Conservation (phyloP, 345 rosid genomes). For the Cardiospermum halicacabum region DNA sequence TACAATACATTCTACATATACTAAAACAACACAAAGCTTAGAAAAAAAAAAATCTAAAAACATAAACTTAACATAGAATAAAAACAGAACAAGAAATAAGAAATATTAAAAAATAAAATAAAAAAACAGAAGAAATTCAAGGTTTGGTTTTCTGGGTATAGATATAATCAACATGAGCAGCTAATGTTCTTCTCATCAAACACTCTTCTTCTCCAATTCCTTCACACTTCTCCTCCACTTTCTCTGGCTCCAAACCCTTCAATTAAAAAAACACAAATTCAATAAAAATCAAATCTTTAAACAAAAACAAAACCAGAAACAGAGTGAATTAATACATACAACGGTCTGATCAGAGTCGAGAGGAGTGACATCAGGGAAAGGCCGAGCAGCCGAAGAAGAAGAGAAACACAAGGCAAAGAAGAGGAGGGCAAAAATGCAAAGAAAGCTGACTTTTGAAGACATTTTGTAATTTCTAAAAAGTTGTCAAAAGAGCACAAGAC, state of each 20-base stretch:
- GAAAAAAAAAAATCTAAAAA: background rate
- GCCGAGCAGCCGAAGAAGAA: slow-evolving; percentile 19
- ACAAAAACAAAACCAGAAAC: too few relatives aligned
- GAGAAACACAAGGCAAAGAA: slow-evolving; percentile 13
- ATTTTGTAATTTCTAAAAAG: slow-evolving; percentile 13
- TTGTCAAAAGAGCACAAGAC: background rate
- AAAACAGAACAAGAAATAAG: background rate
- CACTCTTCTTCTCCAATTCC: slow-evolving; percentile 33
- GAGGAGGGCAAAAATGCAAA: slow-evolving; percentile 13
- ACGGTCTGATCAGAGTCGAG: background rate
- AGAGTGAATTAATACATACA: slow-evolving; percentile 12
- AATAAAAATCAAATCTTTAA: background rate
- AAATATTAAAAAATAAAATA: background rate
- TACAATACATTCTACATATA: background rate
- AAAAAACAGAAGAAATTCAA: background rate
- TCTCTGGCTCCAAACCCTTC: slow-evolving; percentile 7
- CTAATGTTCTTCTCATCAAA: slow-evolving; percentile 35
- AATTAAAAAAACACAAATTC: background rate
- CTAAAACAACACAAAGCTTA: background rate
- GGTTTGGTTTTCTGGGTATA: slow-evolving; percentile 28
- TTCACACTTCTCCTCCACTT: slow-evolving; percentile 19
- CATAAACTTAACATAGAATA: too few relatives aligned
- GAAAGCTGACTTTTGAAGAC: slow-evolving; percentile 19
- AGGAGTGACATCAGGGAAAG: background rate
- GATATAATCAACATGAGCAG: slow-evolving; percentile 29